These are phyloP conservation scores for Testicularia cyperi DNA, from an alignment of 1,284 basidiomycete species.

Conservation along the genomic window DNA sequence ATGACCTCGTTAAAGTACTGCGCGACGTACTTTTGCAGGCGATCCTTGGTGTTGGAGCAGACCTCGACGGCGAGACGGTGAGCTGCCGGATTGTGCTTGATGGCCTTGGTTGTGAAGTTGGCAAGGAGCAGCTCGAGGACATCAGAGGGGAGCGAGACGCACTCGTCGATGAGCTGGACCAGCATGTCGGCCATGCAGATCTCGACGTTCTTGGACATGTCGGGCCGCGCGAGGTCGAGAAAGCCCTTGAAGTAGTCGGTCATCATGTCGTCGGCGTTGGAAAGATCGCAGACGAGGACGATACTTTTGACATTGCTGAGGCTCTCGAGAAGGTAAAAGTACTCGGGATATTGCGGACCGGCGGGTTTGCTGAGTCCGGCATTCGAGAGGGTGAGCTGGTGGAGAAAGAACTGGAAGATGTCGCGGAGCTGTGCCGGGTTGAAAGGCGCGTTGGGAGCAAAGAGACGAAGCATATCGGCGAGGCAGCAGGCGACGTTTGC, in stretches of 20 bases:
- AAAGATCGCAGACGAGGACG: conserved; percentile 87
- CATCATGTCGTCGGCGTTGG: conserved; percentile 82
- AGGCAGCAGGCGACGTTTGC: conserved; percentile 91
- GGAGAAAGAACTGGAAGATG: conserved; percentile 66
- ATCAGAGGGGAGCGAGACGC: conserved; percentile 71
- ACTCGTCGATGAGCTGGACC: conserved; percentile 84
- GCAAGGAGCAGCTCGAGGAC: conserved; percentile 80
- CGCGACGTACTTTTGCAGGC: conserved; percentile 83
- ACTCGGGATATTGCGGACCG: conserved; percentile 42
- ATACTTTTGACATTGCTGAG: conserved; percentile 92
- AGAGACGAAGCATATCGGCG: conserved; percentile 86
- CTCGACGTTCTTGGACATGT: conserved; percentile 76
- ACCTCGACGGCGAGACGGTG: conserved; percentile 84
- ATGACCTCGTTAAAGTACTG: conserved; percentile 63
- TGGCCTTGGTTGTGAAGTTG: conserved; percentile 78
- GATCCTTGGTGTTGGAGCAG: conserved; percentile 79
- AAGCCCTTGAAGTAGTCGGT: conserved; percentile 78
- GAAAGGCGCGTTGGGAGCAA: conserved; percentile 96
- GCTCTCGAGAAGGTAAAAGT: conserved; percentile 79
- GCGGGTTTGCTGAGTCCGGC: conserved; percentile 42
- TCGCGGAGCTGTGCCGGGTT: conserved; percentile 73
- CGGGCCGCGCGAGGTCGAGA: conserved; percentile 71
- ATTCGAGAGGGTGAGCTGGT: conserved; percentile 44
- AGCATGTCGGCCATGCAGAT: conserved; percentile 86
- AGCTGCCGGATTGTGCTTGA: conserved; percentile 63